These are phyloP conservation scores for Pseudopithomyces maydicus DNA, from an alignment of 2,329 filamentous ascomycete species.

Conservation along the genomic window DNA sequence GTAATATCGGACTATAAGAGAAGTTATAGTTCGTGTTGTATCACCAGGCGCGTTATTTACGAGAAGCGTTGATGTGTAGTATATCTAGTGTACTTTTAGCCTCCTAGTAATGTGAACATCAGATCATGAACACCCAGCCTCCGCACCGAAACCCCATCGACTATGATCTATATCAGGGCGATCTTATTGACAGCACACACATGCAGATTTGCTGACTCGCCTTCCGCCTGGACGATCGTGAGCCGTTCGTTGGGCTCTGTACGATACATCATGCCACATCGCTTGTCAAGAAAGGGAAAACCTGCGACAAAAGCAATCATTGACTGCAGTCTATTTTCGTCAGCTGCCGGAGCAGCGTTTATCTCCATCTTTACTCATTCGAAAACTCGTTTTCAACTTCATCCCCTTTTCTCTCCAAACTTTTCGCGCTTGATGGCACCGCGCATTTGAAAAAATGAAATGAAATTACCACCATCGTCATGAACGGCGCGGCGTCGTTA, in stretches of 20 bases:
- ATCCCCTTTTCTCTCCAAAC: neutral
- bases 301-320: neutral
- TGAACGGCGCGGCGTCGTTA: neutral
- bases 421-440: neutral
- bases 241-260: neutral
- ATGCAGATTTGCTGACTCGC: neutral
- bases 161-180: neutral
- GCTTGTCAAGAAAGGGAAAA: neutral
- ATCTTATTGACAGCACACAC: neutral
- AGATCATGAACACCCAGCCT: neutral
- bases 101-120: neutral
- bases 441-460: neutral
- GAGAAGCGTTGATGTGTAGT: neutral
- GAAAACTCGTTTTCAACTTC: neutral
- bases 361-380: neutral
- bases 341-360: neutral
- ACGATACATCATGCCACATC: neutral
- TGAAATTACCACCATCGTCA: neutral
- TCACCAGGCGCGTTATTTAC: neutral
- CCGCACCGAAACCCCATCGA: neutral
- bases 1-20: slow-evolving; percentile 4
- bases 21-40: neutral
- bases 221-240: neutral
- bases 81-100: slow-evolving; percentile 2
- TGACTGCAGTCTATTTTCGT: neutral